Conservation (phyloP, 2,329 filamentous ascomycete genomes). For the Acephala macrosclerotiorum region DNA sequence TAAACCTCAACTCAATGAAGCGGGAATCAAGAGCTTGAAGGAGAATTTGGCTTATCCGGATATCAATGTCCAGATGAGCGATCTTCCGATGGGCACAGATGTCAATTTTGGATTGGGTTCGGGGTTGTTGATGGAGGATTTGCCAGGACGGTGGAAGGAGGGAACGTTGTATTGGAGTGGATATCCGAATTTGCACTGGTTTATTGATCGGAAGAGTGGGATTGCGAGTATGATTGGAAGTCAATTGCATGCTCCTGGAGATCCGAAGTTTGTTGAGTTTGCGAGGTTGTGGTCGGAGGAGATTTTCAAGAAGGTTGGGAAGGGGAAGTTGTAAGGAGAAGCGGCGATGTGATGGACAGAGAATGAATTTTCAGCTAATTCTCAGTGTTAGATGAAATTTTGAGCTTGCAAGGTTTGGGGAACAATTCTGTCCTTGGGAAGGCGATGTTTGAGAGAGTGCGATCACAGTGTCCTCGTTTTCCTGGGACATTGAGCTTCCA, state of each 20-base stretch:
- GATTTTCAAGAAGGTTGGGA: constrained; percentile 44
- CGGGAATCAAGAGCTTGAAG: constrained; percentile 36
- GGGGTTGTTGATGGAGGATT: constrained; percentile 49
- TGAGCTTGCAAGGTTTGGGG: too few relatives aligned
- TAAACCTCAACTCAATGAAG: constrained; percentile 50
- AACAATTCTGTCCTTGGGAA: neutral
- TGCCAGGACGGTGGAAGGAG: constrained; percentile 47
- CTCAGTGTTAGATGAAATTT: neutral
- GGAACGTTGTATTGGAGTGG: constrained; percentile 54
- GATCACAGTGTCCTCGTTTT: too few relatives aligned
- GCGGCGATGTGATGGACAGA: neutral
- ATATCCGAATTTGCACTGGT: constrained; percentile 55
- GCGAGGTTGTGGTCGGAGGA: constrained; percentile 49
- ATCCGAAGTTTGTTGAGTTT: constrained; percentile 45
- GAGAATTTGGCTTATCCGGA: constrained; percentile 27
- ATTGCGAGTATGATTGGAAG: constrained; percentile 51
- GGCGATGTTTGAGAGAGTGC: too few relatives aligned
- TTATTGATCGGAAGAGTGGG: constrained; percentile 49
- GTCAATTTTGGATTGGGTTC: constrained; percentile 52
- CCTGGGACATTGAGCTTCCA: neutral
- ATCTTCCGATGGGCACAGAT: constrained; percentile 46
- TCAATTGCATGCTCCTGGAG: constrained; percentile 52
- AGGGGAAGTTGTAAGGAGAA: constrained; percentile 22
- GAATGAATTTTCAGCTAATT: neutral
- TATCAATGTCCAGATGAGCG: constrained; percentile 33